phyloP scores from a whole-genome alignment of 208 protist species.

The Acanthamoeba healyi region DNA sequence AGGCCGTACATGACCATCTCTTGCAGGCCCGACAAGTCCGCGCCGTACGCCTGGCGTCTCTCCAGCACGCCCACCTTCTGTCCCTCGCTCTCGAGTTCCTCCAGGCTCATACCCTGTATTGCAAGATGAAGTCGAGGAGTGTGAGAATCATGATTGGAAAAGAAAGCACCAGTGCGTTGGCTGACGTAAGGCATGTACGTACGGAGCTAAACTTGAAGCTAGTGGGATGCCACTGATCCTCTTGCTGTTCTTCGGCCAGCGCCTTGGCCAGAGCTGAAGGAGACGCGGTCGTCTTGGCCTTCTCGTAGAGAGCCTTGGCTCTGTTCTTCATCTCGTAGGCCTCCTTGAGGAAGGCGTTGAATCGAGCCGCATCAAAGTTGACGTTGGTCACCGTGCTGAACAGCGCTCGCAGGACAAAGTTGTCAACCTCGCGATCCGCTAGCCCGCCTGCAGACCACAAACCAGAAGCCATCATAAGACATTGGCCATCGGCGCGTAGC shows the following conservation, averaged over 20 bases:
- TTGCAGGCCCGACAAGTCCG: constrained; percentile 69
- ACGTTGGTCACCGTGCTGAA: constrained; percentile 92
- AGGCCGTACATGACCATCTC: constrained; percentile 90
- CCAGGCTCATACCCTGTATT: not conserved
- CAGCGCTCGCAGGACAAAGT: constrained; percentile 83
- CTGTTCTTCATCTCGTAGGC: constrained; percentile 19
- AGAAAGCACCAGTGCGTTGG: no score
- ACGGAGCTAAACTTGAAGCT: not conserved
- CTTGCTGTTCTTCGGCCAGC: constrained; percentile 4
- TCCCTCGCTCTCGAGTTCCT: constrained; percentile 31
- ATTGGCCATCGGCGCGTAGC: no score
- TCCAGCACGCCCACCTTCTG: constrained; percentile 30
- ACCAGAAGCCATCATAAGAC: constrained; percentile 56
- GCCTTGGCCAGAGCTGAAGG: not conserved
- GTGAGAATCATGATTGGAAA: no score
- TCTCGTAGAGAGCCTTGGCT: constrained; percentile 67
- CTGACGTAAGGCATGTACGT: no score
- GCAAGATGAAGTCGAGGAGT: no score
- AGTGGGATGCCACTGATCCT: constrained; percentile 53
- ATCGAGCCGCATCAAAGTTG: constrained; percentile 74
- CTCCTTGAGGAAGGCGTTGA: constrained; percentile 51
- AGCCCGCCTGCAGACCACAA: not conserved
- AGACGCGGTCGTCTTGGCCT: constrained; percentile 27
- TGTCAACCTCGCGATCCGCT: constrained; percentile 76
- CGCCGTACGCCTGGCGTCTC: not conserved